Conservation (phyloP, 768 basidiomycete genomes). For the Leccinum incarnatum region DNA sequence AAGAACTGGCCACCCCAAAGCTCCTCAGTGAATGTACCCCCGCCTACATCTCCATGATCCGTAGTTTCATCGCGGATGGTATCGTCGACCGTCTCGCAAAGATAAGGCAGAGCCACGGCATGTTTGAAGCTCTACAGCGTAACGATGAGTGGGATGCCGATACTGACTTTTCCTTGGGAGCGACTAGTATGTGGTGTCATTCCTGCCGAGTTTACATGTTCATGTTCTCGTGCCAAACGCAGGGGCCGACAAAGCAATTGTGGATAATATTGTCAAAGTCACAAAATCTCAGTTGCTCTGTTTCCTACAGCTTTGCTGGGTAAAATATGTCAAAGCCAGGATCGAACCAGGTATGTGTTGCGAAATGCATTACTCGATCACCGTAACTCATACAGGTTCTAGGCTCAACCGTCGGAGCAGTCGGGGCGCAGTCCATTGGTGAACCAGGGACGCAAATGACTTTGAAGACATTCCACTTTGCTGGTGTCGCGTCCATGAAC, state of each 20-base stretch:
- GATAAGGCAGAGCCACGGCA: constrained; percentile 67
- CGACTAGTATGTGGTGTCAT: constrained; percentile 50
- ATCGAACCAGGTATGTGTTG: constrained; percentile 79
- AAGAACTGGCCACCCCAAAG: constrained; percentile 52
- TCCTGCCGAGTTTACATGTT: background rate
- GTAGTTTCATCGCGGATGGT: constrained; percentile 65
- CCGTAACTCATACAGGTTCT: background rate
- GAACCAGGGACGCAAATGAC: constrained; percentile 99
- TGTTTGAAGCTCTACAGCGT: constrained; percentile 79
- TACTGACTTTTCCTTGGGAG: constrained; percentile 74
- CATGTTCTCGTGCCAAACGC: constrained; percentile 1
- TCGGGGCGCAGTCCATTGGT: constrained; percentile 98
- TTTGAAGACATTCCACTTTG: constrained; percentile 99
- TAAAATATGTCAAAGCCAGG: constrained; percentile 90
- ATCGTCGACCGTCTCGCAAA: constrained; percentile 65
- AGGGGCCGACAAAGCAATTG: constrained; percentile 69
- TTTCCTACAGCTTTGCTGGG: constrained; percentile 88
- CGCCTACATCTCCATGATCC: constrained; percentile 66
- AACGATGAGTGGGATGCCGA: constrained; percentile 75
- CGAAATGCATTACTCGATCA: background rate
- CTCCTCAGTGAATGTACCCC: constrained; percentile 71
- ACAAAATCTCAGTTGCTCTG: constrained; percentile 73
- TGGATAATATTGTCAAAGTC: constrained; percentile 91
- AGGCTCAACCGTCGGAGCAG: constrained; percentile 98
- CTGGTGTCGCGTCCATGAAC: constrained; percentile 99